phyloP scores from a whole-genome alignment of 352 stramenopile genomes.

The Peronospora destructor region DNA sequence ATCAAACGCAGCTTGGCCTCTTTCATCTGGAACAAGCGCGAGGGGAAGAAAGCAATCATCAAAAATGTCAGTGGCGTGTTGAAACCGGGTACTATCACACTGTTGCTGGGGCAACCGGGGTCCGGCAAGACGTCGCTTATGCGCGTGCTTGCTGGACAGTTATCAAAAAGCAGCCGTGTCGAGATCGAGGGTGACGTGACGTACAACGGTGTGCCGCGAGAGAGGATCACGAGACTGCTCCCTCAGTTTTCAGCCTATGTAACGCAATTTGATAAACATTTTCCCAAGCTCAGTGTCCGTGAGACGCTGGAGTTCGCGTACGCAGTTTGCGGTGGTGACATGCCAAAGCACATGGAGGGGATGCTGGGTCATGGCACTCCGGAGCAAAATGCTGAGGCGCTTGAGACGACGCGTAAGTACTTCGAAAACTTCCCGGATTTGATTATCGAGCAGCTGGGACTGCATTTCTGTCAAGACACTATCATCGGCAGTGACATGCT shows the following conservation, averaged over 20 bases:
- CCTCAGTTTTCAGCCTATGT: slow-evolving; percentile 50
- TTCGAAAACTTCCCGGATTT: slow-evolving; percentile 36
- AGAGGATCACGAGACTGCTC: slow-evolving; percentile 30
- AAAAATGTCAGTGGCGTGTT: slow-evolving; percentile 30
- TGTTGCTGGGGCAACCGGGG: slow-evolving; percentile 23
- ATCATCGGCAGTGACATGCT: slow-evolving; percentile 52
- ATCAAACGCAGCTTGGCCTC: slow-evolving; percentile 28
- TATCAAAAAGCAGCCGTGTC: slow-evolving; percentile 34
- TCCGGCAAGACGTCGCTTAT: slow-evolving; percentile 28
- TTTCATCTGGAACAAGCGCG: slow-evolving; percentile 24
- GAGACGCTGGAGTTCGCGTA: slow-evolving; percentile 58
- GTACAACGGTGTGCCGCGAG: slow-evolving; percentile 37
- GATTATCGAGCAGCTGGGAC: slow-evolving; percentile 43
- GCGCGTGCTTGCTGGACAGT: slow-evolving; percentile 37
- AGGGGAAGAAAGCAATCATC: slow-evolving; percentile 24
- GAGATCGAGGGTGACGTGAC: slow-evolving; percentile 34
- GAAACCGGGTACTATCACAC: slow-evolving; percentile 32
- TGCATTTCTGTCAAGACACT: slow-evolving; percentile 50
- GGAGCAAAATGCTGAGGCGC: slow-evolving; percentile 35
- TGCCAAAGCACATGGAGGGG: slow-evolving; percentile 23
- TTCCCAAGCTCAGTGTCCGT: slow-evolving; percentile 36
- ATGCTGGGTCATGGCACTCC: slow-evolving; percentile 16
- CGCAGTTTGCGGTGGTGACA: slow-evolving; percentile 41
- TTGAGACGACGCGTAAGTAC: slow-evolving; percentile 2
- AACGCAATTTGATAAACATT: slow-evolving; percentile 35